Evolutionary conservation across 306 rosid genomes (phyloP).

Genomic region (Glycine tomentella): DNA sequence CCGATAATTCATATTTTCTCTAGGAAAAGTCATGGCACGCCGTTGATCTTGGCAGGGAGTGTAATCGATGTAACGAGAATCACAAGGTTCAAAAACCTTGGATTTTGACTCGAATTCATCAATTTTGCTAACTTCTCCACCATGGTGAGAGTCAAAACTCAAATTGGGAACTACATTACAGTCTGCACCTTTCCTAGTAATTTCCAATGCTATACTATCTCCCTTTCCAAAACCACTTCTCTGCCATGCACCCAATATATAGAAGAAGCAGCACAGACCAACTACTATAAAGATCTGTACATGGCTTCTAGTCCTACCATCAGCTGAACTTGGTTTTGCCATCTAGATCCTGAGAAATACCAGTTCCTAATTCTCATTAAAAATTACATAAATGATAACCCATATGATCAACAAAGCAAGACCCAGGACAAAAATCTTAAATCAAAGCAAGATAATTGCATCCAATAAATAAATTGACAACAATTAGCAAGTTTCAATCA

Average conservation of each 20-base stretch:
- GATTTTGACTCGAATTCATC: constrained; percentile 61
- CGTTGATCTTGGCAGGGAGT: constrained; percentile 96
- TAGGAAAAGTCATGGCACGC: constrained; percentile 93
- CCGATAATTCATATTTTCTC: constrained; percentile 82
- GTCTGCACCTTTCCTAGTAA: constrained; percentile 66
- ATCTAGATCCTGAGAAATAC: constrained; percentile 62
- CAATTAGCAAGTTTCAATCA: constrained; percentile 30
- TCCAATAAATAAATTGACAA: constrained; percentile 32
- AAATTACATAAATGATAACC: constrained; percentile 24
- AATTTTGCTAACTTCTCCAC: constrained; percentile 65
- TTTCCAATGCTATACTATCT: constrained; percentile 81
- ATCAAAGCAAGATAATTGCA: constrained; percentile 29
- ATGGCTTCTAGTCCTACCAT: constrained; percentile 86
- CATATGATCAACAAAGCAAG: constrained; percentile 25
- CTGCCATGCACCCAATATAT: constrained; percentile 95
- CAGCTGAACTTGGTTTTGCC: constrained; percentile 78
- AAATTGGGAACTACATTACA: constrained; percentile 68
- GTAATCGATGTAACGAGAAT: constrained; percentile 66
- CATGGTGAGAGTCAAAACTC: constrained; percentile 91
- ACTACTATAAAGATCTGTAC: constrained; percentile 83
- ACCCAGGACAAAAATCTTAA: constrained; percentile 41
- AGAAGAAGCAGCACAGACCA: constrained; percentile 92
- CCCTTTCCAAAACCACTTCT: constrained; percentile 98
- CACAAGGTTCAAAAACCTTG: constrained; percentile 70
- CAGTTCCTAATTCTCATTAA: constrained; percentile 2